Base-by-base conservation (phyloP, 495 filamentous ascomycete species). In the Aspergillus diversus region DNA sequence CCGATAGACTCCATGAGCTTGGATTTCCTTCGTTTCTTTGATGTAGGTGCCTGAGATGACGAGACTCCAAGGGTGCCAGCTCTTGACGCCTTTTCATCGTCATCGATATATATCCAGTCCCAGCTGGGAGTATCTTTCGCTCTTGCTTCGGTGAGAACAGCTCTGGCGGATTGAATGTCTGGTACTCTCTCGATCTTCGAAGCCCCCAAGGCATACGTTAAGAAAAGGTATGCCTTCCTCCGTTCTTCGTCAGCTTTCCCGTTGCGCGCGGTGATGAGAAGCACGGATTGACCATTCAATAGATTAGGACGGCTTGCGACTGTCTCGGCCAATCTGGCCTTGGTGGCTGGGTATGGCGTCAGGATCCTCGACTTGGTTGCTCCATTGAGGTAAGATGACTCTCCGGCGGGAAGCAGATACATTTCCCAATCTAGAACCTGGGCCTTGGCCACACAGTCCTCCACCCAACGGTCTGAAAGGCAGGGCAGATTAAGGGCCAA, bases 401-500 rank as follows among this genome's bases (percentile, higher is more conserved):
- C 86, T 9, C 95, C 95, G 0, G 96, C 92, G 9, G 93, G 89
- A 3, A 99, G 83, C 0, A 97, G 85, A 62, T 97, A 98, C 27
- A 87, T 81, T 3, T 81, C 77, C 91, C 92, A 97, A 42, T 90
- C 85, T 6, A 97, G 64, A 11, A 92, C 66, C 5, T 73, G 72
- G 39, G 79, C 78, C 57, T 84, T 82, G 7, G 80, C 70, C 3
- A 91, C 75, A 66, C 92, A 96, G 56, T 90, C 87, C 33, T 84
- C 80, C 57, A 98, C 78, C 96, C 96, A 99, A 34, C 87, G 85
- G 0, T 82, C 82, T 5, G 89, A 86, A 6, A 99, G 81, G 65
- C 92, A 96, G 0, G 96, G 96, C 1, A 99, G 72, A 5, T 92
- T 91, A 5, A 99, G 84, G 7, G 96, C 93, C 12, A 99, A 86